phyloP scores from a whole-genome alignment of 768 basidiomycete species.

The Tricholoma sp. region DNA sequence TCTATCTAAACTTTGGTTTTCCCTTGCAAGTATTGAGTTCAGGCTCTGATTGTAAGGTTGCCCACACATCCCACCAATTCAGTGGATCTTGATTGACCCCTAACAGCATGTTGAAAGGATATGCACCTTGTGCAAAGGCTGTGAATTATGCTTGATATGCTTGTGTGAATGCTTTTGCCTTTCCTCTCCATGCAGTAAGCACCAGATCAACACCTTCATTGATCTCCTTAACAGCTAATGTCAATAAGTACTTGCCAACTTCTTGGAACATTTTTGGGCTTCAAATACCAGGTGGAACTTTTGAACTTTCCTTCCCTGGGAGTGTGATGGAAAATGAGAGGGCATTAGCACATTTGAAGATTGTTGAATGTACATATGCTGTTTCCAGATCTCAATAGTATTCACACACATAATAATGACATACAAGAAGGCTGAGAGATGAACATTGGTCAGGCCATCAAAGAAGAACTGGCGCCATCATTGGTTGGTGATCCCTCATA shows the following conservation, averaged over 20 bases:
- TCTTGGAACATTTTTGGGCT: not conserved
- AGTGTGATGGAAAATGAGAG: not conserved
- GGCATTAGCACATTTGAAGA: not conserved
- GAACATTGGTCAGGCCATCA: slow-evolving; percentile 23
- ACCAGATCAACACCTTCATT: not conserved
- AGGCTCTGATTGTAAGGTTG: too few species aligned
- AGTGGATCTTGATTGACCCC: not conserved
- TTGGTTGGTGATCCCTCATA: slow-evolving; percentile 23
- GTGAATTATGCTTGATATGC: not conserved
- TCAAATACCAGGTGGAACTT: not conserved
- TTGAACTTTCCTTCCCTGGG: not conserved
- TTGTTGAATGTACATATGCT: too few species aligned
- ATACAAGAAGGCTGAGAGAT: slow-evolving; percentile 26
- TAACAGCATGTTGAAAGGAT: not conserved
- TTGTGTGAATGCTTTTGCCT: not conserved
- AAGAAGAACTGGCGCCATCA: slow-evolving; percentile 26
- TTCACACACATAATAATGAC: not conserved
- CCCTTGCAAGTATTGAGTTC: too few species aligned
- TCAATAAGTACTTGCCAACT: not conserved
- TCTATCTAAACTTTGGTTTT: too few species aligned
- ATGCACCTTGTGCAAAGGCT: not conserved
- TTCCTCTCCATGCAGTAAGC: not conserved
- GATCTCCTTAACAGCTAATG: not conserved
- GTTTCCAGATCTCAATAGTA: not conserved
- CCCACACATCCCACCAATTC: not conserved